Base-by-base conservation (phyloP, 1,284 basidiomycete genomes). In the Fomitiporia mediterranea region DNA sequence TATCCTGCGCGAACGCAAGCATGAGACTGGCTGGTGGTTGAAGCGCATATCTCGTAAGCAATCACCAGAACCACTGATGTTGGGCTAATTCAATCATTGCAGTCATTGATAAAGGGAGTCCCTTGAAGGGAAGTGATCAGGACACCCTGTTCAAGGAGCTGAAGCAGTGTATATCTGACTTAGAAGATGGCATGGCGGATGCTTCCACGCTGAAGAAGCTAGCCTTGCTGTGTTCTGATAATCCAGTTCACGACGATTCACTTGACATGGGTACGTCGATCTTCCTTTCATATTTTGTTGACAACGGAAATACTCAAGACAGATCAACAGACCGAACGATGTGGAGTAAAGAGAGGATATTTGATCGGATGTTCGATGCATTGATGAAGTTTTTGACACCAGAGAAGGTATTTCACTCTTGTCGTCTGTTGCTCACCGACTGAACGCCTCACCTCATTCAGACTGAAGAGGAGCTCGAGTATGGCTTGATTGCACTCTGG, bases 1-100 rank as follows among this genome's bases (percentile, higher is more conserved):
- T 66, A 80, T 85, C 43, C 70, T 90, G 56, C 72, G 68, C 56
- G 79, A 77, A 44, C 73, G 76, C 58, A 83, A 76, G 58, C 79
- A 82, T 62, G 82, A 86, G 61, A 83, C 79, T 25, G 80, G 81
- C 15, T 91, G 89, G 89, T 90, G 86, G 87, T 68, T 82, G 62
- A 91, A 87, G 67, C 76, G 84, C 59, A 82, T 80, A 67, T 72
- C 75, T 51, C 68, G 89, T 91, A 67, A 64, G 84, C 75, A 37
- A 5, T 28, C 53, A 60, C 42, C 58, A 40, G 27, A 43, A 59
- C 17, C 30, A 19, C 30, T 46, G 21, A n/a, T 8, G 27, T 9
- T 19, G 25, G 19, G 34, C 25, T 40, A 27, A 47, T 8, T 32
- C 34, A 11, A 5, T 8, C 28, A 21, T 21, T 38, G 25, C 48